Percentiles rank a stretch among this genome's conserved stretches.
These are phyloP conservation scores for Neurospora africana DNA, from an alignment of 495 filamentous ascomycete genomes.

Conservation along the genomic window DNA sequence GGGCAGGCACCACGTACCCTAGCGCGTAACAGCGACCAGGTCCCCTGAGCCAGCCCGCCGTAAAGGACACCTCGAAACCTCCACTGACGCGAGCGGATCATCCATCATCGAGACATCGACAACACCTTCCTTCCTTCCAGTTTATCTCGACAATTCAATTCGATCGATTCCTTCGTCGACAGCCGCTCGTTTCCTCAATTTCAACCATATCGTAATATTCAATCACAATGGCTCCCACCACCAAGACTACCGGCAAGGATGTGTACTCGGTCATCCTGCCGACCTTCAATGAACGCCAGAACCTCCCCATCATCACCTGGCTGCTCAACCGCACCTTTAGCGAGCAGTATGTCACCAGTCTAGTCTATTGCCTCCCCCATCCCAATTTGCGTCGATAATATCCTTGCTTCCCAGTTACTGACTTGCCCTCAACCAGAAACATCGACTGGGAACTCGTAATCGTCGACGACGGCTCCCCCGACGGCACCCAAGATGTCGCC, in stretches of 20 bases:
- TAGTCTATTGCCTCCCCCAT: not conserved
- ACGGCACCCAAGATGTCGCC: conserved; percentile 84
- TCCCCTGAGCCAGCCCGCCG: not conserved
- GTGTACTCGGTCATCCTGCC: conserved; percentile 96
- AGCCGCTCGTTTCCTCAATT: not conserved
- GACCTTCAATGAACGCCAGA: conserved; percentile 95
- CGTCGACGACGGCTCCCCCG: conserved; percentile 94
- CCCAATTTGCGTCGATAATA: not conserved
- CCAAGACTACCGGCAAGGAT: conserved; percentile 36
- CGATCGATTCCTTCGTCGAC: not conserved
- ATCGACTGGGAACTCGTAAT: conserved; percentile 96
- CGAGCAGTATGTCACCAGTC: conserved; percentile 49
- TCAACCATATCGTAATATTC: not conserved
- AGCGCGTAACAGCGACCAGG: not conserved
- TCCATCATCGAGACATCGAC: not conserved
- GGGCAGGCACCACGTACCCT: not conserved
- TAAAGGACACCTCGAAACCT: not conserved
- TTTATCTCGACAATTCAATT: not conserved
- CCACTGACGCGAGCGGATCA: not conserved
- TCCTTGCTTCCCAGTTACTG: not conserved
- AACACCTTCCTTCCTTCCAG: not conserved
- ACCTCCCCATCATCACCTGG: conserved; percentile 93
- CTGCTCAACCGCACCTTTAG: conserved; percentile 84
- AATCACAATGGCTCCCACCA: conserved; percentile 26
- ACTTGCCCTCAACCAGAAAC: conserved; percentile 42